phyloP scores from a whole-genome alignment of 768 basidiomycete species.

The Strobilomyces confusus region DNA sequence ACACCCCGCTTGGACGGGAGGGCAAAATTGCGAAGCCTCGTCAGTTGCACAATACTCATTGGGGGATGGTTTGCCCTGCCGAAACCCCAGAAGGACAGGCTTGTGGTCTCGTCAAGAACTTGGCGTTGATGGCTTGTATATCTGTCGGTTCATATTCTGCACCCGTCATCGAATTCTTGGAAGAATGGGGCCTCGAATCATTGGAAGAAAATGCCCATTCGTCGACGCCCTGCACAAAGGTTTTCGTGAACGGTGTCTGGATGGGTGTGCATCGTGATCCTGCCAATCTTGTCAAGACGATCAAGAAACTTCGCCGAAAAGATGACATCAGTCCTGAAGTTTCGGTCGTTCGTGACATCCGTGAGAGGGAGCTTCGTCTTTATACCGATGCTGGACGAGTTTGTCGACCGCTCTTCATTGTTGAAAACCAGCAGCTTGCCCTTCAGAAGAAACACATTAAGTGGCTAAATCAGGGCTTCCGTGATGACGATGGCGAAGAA shows the following conservation, averaged over 20 bases:
- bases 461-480: conserved; percentile 56
- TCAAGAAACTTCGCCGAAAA: conserved; percentile 88
- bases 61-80: conserved; percentile 99
- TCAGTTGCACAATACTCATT: conserved; percentile 98
- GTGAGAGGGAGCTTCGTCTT: conserved; percentile 89
- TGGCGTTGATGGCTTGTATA: conserved; percentile 96
- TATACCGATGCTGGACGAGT: conserved; percentile 98
- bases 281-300: conserved; percentile 85
- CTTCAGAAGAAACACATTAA: conserved; percentile 83
- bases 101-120: conserved; percentile 97
- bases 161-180: conserved; percentile 96
- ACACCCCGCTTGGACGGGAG: conserved; percentile 96
- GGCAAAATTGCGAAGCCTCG: conserved; percentile 99
- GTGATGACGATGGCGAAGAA: conserved; percentile 54
- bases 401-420: conserved; percentile 95
- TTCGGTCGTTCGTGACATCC: conserved; percentile 95
- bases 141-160: conserved; percentile 96
- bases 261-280: conserved; percentile 98
- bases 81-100: conserved; percentile 99
- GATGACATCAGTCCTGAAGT: conserved; percentile 96
- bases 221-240: conserved; percentile 82
- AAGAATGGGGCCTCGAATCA: conserved; percentile 97
- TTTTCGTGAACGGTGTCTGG: conserved; percentile 99
- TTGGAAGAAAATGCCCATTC: conserved; percentile 91
- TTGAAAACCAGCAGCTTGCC: conserved; percentile 82